These are phyloP conservation scores for Bauhinia variegata DNA, from an alignment of 306 rosid species.

Conservation along the genomic window DNA sequence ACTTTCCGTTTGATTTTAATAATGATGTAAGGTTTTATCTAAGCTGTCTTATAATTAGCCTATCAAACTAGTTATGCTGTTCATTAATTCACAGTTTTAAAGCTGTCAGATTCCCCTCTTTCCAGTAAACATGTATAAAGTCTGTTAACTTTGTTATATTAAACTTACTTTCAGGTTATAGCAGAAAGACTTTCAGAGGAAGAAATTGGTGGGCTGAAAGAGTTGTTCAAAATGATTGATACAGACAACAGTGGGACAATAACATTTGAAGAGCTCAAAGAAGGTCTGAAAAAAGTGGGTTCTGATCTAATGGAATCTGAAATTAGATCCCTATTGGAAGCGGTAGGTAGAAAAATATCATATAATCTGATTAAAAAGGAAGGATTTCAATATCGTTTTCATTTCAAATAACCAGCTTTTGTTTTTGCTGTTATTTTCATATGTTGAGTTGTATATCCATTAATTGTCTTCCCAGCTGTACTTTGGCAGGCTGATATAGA, in stretches of 20 bases:
- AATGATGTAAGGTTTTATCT: conserved; percentile 14
- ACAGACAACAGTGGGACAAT: conserved; percentile 80
- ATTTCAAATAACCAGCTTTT: conserved; percentile 7
- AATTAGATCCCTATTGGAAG: conserved; percentile 81
- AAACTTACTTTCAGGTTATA: conserved; percentile 61
- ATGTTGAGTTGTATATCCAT: conserved; percentile 16
- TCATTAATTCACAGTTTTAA: neutral
- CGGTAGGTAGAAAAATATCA: conserved; percentile 65
- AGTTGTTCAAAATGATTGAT: conserved; percentile 87
- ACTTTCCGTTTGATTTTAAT: conserved; percentile 28
- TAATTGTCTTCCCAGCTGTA: conserved; percentile 17
- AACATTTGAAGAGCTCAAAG: conserved; percentile 88
- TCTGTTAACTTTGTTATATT: neutral
- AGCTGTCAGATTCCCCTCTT: neutral
- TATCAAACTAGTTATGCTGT: neutral
- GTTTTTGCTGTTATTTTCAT: conserved; percentile 10
- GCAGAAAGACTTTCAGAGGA: conserved; percentile 92
- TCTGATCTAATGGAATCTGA: conserved; percentile 87
- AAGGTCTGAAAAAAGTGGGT: conserved; percentile 75
- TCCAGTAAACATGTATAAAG: neutral
- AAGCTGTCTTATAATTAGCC: conserved; percentile 9
- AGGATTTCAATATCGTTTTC: neutral
- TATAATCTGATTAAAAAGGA: conserved; percentile 19
- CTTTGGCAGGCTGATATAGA: conserved; percentile 83
- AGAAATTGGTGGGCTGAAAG: conserved; percentile 91